These are phyloP conservation scores for Litsea cubeba DNA, from an alignment of 164 flowering plant genomes.

Conservation along the genomic window DNA sequence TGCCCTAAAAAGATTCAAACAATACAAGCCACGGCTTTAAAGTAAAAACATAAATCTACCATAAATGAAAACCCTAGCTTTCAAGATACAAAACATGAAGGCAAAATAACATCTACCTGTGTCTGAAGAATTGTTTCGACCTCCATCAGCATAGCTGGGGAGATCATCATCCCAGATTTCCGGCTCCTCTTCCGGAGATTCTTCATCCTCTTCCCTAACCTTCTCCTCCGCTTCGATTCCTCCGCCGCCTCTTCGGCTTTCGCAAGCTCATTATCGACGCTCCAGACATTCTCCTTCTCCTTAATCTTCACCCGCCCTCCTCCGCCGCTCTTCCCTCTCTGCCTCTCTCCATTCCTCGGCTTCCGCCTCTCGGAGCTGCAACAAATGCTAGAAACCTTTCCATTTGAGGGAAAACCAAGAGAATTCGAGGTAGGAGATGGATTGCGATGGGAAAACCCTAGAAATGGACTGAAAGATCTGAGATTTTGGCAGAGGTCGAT, in stretches of 20 bases:
- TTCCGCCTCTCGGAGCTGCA: conserved; percentile 21
- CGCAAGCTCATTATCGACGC: conserved; percentile 73
- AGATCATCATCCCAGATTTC: conserved; percentile 47
- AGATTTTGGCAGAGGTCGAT: conserved; percentile 24
- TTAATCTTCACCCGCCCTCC: conserved; percentile 25
- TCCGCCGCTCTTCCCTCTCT: conserved; percentile 10
- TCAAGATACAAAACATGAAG: background rate
- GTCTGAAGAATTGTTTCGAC: conserved; percentile 86
- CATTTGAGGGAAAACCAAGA: conserved; percentile 2
- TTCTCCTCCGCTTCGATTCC: conserved; percentile 21
- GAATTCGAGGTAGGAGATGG: conserved; percentile 3
- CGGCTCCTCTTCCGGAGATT: conserved; percentile 22
- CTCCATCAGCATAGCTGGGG: conserved; percentile 82
- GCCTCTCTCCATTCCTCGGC: conserved; percentile 3
- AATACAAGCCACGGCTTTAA: too few species aligned
- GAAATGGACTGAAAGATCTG: conserved; percentile 11
- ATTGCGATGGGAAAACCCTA: conserved; percentile 21
- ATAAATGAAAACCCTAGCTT: background rate
- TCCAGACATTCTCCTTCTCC: conserved; percentile 88
- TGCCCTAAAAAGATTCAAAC: too few species aligned
- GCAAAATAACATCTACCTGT: conserved; percentile 43
- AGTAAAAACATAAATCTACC: too few species aligned
- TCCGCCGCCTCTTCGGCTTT: conserved; percentile 10
- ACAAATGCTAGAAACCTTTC: conserved; percentile 14
- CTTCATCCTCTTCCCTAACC: conserved; percentile 32